phyloP scores from a whole-genome alignment of 2,329 filamentous ascomycete genomes.

The Fusarium sp. region DNA sequence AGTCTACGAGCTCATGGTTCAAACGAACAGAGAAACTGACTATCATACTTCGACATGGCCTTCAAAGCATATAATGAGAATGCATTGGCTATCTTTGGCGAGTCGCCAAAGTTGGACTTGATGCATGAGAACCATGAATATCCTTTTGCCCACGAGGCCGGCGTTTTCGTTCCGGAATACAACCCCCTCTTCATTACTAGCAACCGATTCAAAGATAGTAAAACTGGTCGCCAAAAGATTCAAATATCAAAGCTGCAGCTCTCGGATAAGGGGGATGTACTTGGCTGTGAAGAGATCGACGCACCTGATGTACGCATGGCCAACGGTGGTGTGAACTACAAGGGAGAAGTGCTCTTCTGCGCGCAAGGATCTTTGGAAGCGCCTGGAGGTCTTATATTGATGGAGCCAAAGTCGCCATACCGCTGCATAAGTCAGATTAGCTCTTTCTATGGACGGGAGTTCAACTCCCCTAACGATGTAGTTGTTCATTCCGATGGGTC shows the following conservation, averaged over 20 bases:
- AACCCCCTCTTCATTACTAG: slow-evolving; percentile 53
- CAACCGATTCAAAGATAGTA: slow-evolving; percentile 47
- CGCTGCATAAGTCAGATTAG: slow-evolving; percentile 49
- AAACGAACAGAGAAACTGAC: neutral
- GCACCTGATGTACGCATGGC: slow-evolving; percentile 56
- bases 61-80: slow-evolving; percentile 32
- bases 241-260: slow-evolving; percentile 49
- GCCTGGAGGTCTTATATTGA: slow-evolving; percentile 50
- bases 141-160: slow-evolving; percentile 64
- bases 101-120: slow-evolving; percentile 52
- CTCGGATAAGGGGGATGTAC: slow-evolving; percentile 9
- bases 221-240: slow-evolving; percentile 44
- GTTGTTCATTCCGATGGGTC: slow-evolving; percentile 57
- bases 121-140: slow-evolving; percentile 55
- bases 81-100: slow-evolving; percentile 51
- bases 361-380: slow-evolving; percentile 52
- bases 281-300: slow-evolving; percentile 52
- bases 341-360: slow-evolving; percentile 56
- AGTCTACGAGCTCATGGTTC: neutral
- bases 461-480: slow-evolving; percentile 65
- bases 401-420: slow-evolving; percentile 52
- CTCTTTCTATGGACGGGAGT: slow-evolving; percentile 58
- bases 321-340: slow-evolving; percentile 64
- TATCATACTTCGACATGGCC: neutral
- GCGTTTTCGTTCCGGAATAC: slow-evolving; percentile 50